A percentile compares a stretch with the other conserved stretches of the same genome.
Conservation (phyloP, 176 grass and related monocot genomes). For the Raddia distichophylla region DNA sequence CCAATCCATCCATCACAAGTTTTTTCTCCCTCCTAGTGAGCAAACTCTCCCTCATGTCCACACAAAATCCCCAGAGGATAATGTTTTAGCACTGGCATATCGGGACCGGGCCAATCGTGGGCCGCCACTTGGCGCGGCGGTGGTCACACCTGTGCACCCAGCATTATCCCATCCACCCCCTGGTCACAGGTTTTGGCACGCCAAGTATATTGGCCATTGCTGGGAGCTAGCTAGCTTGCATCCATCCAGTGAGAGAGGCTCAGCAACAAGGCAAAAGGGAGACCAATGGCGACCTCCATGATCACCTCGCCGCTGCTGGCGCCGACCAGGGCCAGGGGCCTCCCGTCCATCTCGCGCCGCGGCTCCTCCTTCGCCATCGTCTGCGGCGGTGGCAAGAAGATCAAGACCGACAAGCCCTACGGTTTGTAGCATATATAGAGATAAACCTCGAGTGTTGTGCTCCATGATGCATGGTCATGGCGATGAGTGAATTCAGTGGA, state of each 20-base stretch:
- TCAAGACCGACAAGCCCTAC: constrained; percentile 72
- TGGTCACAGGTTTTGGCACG: constrained; percentile 30
- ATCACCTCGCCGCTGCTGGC: constrained; percentile 51
- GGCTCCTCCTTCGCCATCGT: constrained; percentile 52
- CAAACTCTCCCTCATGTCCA: not conserved
- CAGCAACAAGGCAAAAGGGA: not conserved
- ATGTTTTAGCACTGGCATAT: constrained; percentile 42
- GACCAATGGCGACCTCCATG: constrained; percentile 62
- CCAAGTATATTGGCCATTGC: constrained; percentile 42
- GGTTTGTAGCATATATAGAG: constrained; percentile 21
- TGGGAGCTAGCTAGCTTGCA: not conserved
- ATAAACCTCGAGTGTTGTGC: not conserved
- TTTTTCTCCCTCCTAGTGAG: not conserved
- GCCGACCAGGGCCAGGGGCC: constrained; percentile 51
- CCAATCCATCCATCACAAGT: not conserved
- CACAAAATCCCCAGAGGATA: constrained; percentile 55
- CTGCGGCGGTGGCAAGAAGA: constrained; percentile 65
- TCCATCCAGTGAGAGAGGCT: not conserved
- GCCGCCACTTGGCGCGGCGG: constrained; percentile 39
- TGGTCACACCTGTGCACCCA: constrained; percentile 31
- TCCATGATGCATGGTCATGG: not conserved
- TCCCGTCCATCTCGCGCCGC: constrained; percentile 55
- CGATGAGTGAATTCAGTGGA: not conserved
- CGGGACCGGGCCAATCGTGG: constrained; percentile 25
- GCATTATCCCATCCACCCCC: constrained; percentile 40